These are phyloP conservation scores for Macrolepiota fuliginosa DNA, from an alignment of 768 basidiomycete genomes.

Conservation along the genomic window DNA sequence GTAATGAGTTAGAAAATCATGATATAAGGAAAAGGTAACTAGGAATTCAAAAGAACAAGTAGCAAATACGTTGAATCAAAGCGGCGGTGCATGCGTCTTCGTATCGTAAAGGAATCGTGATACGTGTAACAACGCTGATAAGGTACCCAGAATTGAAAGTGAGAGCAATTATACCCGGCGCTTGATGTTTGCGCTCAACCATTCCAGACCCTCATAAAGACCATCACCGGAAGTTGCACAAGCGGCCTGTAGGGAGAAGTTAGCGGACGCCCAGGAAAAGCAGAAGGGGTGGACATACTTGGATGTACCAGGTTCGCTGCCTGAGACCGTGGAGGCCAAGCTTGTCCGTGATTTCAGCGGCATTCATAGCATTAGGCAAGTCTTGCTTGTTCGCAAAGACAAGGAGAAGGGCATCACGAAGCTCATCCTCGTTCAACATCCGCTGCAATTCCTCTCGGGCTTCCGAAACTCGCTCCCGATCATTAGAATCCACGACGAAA, in stretches of 20 bases:
- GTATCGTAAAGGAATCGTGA: constrained; percentile 59
- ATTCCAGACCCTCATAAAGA: constrained; percentile 97
- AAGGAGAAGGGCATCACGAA: constrained; percentile 95
- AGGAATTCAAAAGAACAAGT: constrained; percentile 29
- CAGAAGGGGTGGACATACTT: constrained; percentile 48
- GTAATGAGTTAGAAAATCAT: constrained; percentile 22
- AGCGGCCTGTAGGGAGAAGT: constrained; percentile 62
- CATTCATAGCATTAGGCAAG: constrained; percentile 99
- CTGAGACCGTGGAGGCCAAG: constrained; percentile 97
- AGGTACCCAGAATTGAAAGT: constrained; percentile 39
- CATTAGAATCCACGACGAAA: constrained; percentile 99
- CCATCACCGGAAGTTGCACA: constrained; percentile 99
- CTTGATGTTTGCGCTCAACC: constrained; percentile 91
- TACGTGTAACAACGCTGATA: constrained; percentile 50
- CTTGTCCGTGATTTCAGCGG: constrained; percentile 99
- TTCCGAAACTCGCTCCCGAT: constrained; percentile 98
- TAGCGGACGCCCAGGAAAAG: constrained; percentile 12
- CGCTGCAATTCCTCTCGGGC: constrained; percentile 98
- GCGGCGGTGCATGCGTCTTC: constrained; percentile 50
- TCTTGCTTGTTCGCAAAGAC: constrained; percentile 99
- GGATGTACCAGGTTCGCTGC: constrained; percentile 98
- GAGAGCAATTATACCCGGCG: constrained; percentile 61
- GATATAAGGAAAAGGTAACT: constrained; percentile 26
- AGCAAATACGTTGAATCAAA: constrained; percentile 27
- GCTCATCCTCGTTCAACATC: constrained; percentile 99